Base-by-base conservation (phyloP, 371 early-diverging fungal genomes). In the Lichtheimia ramosa region DNA sequence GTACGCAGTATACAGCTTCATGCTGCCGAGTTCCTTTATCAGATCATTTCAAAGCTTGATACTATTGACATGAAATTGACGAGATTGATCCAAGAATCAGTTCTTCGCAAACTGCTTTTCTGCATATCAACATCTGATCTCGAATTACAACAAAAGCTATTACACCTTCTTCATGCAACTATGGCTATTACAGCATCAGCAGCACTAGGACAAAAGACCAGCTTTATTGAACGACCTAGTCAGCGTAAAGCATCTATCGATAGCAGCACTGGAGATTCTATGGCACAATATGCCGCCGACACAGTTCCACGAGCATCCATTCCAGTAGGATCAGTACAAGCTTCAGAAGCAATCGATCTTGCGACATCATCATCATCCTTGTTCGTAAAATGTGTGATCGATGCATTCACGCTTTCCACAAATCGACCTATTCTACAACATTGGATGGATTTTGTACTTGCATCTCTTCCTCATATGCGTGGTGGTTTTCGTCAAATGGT, bases 401-500 rank as follows among this genome's bases (percentile, higher is more conserved):
- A 87, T 61, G 89, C 90, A 3, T 62, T 92, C 13, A 73, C 82
- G 0, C 58, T 76, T 7, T 54, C 74, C 6, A 71, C 77, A 8
- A 90, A 91, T 54, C 85, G 89, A 15, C 74, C 83, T 1, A 73
- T 90, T 39, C 66, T 91, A n/a, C 86, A 86, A 27, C 81, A 88
- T 52, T 92, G 90, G 90, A 82, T 89, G 71, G 90, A 92, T 60
- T 89, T 91, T 62, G 69, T 89, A 59, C 69, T 87, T 51, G 71
- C 81, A 3, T 77, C 84, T 1, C 67, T 92, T 5, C 87, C 89
- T 0, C 84, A 80, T 49, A 56, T 90, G 23, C 77, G 84, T 34
- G 70, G 77, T 24, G 87, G 81, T 23, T 91, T 90, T 63, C 73
- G 83, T 5, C 68, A 70, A 21, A 71, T 88, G 21, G 58, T 92